Evolutionary conservation across 2,329 filamentous ascomycete genomes (phyloP), one percentile per base, ranked within the genome.

Genomic region (Monilinia laxa): DNA sequence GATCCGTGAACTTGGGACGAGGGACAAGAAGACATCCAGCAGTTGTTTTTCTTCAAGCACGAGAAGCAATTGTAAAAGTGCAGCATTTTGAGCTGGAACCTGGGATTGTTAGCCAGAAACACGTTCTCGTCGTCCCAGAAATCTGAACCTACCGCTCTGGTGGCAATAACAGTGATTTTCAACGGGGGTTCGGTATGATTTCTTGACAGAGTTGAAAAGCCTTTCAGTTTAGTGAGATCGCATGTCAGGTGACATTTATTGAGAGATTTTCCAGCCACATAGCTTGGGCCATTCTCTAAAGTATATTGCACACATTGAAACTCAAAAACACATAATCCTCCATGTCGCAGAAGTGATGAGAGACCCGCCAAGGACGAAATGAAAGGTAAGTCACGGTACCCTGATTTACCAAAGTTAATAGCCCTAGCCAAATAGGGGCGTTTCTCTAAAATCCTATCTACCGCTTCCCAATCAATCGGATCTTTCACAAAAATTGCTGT

Each of bases 61-160:
- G 42, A 64, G 42, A 28, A 65, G 31, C 11, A 67, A 20, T 65
- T 38, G 28, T 18, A 55, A 52, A 42, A 49, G 14, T 23, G 60
- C 65, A 53, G 9, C 52, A 47, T 12, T 31, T 57, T 12, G 31
- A 14, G 62, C 62, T 10, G 11, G 12, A 10, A n/a, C 14, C 62
- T 64, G 38, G 10, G 12, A 11, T 35, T 25, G 3, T 62, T 51
- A 18, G n/a, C 51, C n/a, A 51, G 45, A 38, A 2, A 40, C 18
- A 18, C 45, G 6, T 25, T 51, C 28, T 49, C 31, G 11, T 23
- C 5, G 1, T 23, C n/a, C 47, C 10, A 23, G 20, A 51, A 7
- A 23, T 51, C 2, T 20, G n/a, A n/a, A 25, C 58, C 31, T 62
- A 51, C 58, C 9, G 6, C 23, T 38, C 25, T 25, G 4, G 58